Evolutionary conservation across 176 grass and related monocot genomes (phyloP), one percentile per base, ranked within the genome.

Genomic region (Poa annua): DNA sequence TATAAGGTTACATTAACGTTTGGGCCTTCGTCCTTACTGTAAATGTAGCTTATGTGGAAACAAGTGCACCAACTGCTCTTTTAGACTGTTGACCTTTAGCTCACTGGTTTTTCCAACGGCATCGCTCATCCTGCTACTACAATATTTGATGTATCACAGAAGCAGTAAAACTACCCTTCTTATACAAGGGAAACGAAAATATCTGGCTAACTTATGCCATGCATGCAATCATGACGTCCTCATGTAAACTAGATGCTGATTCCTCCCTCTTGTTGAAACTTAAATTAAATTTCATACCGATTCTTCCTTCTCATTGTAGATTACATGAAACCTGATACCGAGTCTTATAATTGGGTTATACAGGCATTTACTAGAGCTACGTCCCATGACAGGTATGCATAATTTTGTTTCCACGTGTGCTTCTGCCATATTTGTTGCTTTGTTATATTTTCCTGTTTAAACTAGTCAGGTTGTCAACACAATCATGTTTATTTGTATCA

Each of bases 281-380:
- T 16, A 60, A 75, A 39, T 56, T 45, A 77, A 62, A 55, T 80
- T 60, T 17, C 64, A 64, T 64, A 75, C 77, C 68, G 20, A 79
- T 75, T 83, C 80, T 75, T 20, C 51, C 68, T 66, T 70, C 42
- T 50, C 57, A 53, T 94, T 89, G 59, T 83, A 98, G 96, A 91
- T 80, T 92, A 84, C 74, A 98, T 98, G 96, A 98, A 92, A 86
- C 96, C 96, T 54, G 85, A 98, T 90, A 95, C 96, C 6, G 92
- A 95, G 51, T 91, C 88, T 36, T 98, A 95, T 88, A 98, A 98
- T 79, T 98, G 90, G 90, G 92, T 95, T 38, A 98, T 98, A 84
- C 92, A 98, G 74, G 96, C 96, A 86, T 98, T 91, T 87, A 95
- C 96, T 77, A 95, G 96, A 81, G 96, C 96, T 38, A 84, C 86